Evolutionary conservation across 305 asterid species (phyloP).

Genomic region (Withania somnifera): DNA sequence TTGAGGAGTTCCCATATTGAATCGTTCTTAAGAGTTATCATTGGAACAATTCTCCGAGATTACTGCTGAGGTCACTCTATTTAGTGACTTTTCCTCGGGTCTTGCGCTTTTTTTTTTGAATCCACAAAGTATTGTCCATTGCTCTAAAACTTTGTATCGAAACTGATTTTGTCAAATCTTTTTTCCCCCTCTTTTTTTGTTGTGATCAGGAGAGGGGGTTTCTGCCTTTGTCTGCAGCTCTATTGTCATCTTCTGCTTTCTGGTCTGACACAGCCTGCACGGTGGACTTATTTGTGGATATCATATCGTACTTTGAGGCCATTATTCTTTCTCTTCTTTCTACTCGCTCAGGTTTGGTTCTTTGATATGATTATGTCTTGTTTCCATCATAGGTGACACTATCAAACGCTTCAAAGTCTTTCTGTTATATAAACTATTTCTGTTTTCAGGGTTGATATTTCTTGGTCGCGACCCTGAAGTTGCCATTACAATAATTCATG

Average conservation of each 20-base stretch:
- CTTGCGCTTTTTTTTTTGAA: neutral
- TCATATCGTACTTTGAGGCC: slow-evolving; percentile 62
- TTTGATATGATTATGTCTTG: neutral
- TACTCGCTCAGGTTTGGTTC: slow-evolving; percentile 66
- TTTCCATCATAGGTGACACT: neutral
- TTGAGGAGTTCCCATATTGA: neutral
- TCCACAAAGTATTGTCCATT: neutral
- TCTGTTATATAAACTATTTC: neutral
- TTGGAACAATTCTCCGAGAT: neutral
- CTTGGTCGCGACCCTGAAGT: slow-evolving; percentile 74
- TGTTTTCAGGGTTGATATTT: slow-evolving; percentile 62
- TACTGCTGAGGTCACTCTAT: neutral
- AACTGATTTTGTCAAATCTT: neutral
- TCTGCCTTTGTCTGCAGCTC: slow-evolving; percentile 90
- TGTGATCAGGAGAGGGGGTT: slow-evolving; percentile 85
- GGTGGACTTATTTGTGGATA: slow-evolving; percentile 50
- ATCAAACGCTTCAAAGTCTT: slow-evolving; percentile 1
- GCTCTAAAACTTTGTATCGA: neutral
- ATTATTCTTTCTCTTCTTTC: slow-evolving; percentile 62
- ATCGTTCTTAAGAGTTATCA: neutral
- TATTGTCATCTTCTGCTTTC: slow-evolving; percentile 67
- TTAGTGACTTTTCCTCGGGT: neutral
- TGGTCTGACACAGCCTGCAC: slow-evolving; percentile 53
- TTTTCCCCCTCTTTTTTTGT: neutral
- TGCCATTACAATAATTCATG: slow-evolving; percentile 46